phyloP scores from a whole-genome alignment of 257 asterid genomes.

The Solanum corneliomulleri region DNA sequence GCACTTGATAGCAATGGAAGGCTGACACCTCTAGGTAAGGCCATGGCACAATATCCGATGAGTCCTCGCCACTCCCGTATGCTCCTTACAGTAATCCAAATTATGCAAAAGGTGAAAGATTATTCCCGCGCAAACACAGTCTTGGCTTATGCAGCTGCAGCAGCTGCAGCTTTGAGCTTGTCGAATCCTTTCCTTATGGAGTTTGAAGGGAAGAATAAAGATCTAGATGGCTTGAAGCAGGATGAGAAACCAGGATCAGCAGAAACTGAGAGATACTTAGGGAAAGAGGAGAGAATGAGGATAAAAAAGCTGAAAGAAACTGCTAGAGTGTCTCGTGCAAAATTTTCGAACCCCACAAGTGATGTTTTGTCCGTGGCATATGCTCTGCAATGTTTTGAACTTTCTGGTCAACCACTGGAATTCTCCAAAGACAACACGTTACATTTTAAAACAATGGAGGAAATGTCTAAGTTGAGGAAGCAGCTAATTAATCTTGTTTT shows the following conservation, averaged over 20 bases:
- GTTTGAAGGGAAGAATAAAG: slow-evolving; percentile 27
- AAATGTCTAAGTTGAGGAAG: slow-evolving; percentile 88
- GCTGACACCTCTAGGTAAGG: slow-evolving; percentile 72
- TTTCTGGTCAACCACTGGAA: slow-evolving; percentile 28
- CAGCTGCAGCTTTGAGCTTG: slow-evolving; percentile 84
- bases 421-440: slow-evolving; percentile 50
- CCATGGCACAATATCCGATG: slow-evolving; percentile 95
- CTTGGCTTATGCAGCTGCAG: slow-evolving; percentile 75
- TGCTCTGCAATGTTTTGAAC: slow-evolving; percentile 75
- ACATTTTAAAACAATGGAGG: slow-evolving; percentile 87
- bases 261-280: slow-evolving; percentile 11
- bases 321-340: slow-evolving; percentile 46
- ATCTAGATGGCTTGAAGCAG: slow-evolving; percentile 14
- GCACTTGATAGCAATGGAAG: slow-evolving; percentile 75
- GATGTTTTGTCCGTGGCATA: slow-evolving; percentile 65
- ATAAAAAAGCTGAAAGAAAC: slow-evolving; percentile 61
- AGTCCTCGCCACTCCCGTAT: slow-evolving; percentile 96
- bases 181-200: slow-evolving; percentile 54
- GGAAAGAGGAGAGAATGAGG: slow-evolving; percentile 40
- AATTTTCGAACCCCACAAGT: slow-evolving; percentile 60
- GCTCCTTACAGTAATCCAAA: slow-evolving; percentile 88
- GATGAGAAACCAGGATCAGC: slow-evolving; percentile 15
- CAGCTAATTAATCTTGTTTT: slow-evolving; percentile 75
- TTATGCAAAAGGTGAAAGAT: slow-evolving; percentile 34
- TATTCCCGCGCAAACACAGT: slow-evolving; percentile 47